Conservation (phyloP, 2,329 filamentous ascomycete genomes). For the Penicillium sp. region DNA sequence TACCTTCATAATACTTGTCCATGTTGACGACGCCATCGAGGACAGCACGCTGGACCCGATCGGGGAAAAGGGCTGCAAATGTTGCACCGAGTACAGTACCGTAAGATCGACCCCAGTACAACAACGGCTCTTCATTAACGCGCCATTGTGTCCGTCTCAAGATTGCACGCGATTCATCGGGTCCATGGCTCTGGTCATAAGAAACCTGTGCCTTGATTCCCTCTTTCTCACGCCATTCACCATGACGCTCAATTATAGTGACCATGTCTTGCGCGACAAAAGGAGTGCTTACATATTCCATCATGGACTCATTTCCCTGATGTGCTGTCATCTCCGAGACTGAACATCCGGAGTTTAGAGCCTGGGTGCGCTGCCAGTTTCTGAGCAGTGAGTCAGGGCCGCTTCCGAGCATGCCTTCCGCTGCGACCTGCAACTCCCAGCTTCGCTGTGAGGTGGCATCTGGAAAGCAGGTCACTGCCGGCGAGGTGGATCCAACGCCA, state of each 20-base stretch:
- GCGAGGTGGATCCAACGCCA: constrained; percentile 42
- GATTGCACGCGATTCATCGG: constrained; percentile 21
- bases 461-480: constrained; percentile 41
- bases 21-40: constrained; percentile 39
- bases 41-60: constrained; percentile 31
- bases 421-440: constrained; percentile 35
- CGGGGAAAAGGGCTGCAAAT: constrained; percentile 45
- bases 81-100: constrained; percentile 47
- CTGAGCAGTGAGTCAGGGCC: constrained; percentile 25
- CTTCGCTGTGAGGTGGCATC: constrained; percentile 25
- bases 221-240: constrained; percentile 36
- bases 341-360: constrained; percentile 33
- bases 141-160: constrained; percentile 28
- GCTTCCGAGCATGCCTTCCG: constrained; percentile 36
- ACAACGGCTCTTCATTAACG: constrained; percentile 28
- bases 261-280: constrained; percentile 36
- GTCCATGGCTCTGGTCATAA: constrained; percentile 15
- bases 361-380: constrained; percentile 33
- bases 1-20: constrained; percentile 31
- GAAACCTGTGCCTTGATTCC: constrained; percentile 21
- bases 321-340: constrained; percentile 16
- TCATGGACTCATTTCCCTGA: constrained; percentile 23
- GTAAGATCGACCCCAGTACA: constrained; percentile 45
- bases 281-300: constrained; percentile 33
- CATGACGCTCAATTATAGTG: constrained; percentile 39